phyloP scores from a whole-genome alignment of 345 rosid species.

The Moricandia moricandioides region DNA sequence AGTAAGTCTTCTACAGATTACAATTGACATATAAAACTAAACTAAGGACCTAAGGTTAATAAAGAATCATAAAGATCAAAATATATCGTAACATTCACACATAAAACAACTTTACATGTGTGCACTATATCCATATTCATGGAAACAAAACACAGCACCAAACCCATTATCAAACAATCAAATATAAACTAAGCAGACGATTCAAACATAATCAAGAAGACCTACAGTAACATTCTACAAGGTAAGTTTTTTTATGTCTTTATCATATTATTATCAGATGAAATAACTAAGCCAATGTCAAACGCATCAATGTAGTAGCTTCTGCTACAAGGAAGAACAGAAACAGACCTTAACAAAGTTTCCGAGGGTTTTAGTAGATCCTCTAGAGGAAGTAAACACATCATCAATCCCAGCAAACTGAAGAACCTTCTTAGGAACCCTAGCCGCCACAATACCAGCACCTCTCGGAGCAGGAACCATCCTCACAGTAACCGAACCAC shows the following conservation, averaged over 20 bases:
- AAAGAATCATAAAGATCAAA: background rate
- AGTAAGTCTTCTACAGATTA: background rate
- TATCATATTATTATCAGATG: background rate
- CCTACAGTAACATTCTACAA: no score
- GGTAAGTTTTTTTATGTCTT: no score
- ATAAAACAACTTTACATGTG: no score
- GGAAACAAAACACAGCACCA: no score
- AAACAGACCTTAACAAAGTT: conserved; percentile 63
- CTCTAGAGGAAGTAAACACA: conserved; percentile 69
- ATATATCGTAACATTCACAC: no score
- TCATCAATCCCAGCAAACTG: conserved; percentile 79
- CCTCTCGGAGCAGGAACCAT: background rate
- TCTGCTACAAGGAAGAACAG: background rate
- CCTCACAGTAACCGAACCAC: background rate
- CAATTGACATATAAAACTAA: background rate
- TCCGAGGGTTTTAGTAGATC: conserved; percentile 75
- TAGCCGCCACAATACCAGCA: background rate
- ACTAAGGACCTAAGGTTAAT: background rate
- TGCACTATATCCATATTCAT: no score
- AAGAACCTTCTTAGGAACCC: conserved; percentile 75
- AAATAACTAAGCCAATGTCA: background rate
- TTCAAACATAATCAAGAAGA: no score
- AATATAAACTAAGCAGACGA: no score
- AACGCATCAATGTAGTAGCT: background rate
- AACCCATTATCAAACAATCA: no score